phyloP scores from a whole-genome alignment of 129 eudicot species.

The Flaveria bidentis region DNA sequence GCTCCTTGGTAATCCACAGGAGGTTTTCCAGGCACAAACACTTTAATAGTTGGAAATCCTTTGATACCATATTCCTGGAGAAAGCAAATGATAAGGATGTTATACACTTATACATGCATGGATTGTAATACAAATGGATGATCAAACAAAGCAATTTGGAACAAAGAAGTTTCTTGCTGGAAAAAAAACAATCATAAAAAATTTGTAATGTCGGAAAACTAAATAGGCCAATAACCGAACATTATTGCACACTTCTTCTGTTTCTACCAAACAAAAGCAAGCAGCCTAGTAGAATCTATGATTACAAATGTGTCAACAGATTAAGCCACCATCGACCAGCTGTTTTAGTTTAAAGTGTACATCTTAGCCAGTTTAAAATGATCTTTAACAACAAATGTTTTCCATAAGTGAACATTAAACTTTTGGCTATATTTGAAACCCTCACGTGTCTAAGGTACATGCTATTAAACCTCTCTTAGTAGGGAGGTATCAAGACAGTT shows the following conservation, averaged over 20 bases:
- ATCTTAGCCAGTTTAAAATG: too few species aligned
- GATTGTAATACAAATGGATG: not conserved
- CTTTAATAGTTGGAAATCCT: conserved; percentile 95
- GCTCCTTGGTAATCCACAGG: conserved; percentile 93
- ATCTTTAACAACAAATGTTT: too few species aligned
- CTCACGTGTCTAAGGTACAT: too few species aligned
- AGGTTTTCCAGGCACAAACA: conserved; percentile 87
- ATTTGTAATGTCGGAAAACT: not conserved
- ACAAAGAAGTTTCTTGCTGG: not conserved
- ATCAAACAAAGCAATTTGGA: not conserved
- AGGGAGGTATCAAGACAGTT: not conserved
- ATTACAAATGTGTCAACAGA: too few species aligned
- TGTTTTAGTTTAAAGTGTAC: too few species aligned
- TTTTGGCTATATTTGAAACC: too few species aligned
- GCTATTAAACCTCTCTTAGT: not conserved
- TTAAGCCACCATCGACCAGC: too few species aligned
- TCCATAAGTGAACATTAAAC: too few species aligned
- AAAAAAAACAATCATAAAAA: not conserved
- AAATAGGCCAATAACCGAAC: not conserved
- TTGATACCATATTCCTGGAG: conserved; percentile 83
- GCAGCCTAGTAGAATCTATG: not conserved
- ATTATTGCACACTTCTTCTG: not conserved
- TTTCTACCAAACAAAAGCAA: conserved; percentile 11
- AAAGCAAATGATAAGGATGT: conserved; percentile 19
- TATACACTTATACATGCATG: conserved; percentile 21